These are phyloP conservation scores for Omphalotus guepiniiformis DNA, from an alignment of 768 basidiomycete species.

Conservation along the genomic window DNA sequence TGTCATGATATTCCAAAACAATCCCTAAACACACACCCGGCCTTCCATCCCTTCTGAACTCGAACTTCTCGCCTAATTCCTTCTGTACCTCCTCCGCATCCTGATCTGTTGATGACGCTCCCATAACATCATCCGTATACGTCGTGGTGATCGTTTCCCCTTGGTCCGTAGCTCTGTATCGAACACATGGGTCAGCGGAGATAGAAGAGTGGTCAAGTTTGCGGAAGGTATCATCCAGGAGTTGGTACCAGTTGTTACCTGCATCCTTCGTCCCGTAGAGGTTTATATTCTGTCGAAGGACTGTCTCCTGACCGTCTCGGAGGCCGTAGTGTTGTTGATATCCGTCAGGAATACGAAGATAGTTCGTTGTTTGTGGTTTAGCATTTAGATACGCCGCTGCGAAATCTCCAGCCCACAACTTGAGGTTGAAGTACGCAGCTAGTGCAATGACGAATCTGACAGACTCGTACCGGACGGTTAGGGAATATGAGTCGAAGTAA, in stretches of 20 bases:
- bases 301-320: constrained; percentile 2
- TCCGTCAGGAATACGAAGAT: not conserved
- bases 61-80: not conserved
- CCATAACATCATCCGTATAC: not conserved
- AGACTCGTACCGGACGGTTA: constrained; percentile 10
- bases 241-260: not conserved
- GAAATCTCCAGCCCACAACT: not conserved
- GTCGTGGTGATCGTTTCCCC: not conserved
- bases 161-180: not conserved
- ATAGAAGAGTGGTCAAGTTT: not conserved
- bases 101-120: not conserved
- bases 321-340: not conserved
- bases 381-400: not conserved
- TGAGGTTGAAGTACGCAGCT: constrained; percentile 13
- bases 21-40: not conserved
- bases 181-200: not conserved
- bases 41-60: not conserved
- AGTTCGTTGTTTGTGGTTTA: not conserved
- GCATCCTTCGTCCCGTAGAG: constrained; percentile 3
- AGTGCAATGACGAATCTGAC: constrained; percentile 15
- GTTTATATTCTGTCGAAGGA: not conserved
- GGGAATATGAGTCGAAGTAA: constrained; percentile 19
- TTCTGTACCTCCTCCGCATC: not conserved
- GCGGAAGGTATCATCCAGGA: not conserved
- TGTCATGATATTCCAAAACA: not conserved